Conservation (phyloP, 2,329 filamentous ascomycete genomes). For the Xylaria sp. region DNA sequence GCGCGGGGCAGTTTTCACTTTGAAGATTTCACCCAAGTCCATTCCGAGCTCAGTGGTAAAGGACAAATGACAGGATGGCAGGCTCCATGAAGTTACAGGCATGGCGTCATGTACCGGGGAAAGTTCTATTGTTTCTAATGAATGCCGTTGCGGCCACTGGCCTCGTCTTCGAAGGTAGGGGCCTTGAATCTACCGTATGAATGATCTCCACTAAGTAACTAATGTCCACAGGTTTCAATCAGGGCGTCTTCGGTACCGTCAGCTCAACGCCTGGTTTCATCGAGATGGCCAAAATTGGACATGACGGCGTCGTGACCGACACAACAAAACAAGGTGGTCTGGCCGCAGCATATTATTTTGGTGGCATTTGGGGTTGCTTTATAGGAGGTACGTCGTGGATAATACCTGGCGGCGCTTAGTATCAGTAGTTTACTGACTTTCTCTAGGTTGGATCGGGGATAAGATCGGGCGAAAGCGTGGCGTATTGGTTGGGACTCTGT, state of each 20-base stretch:
- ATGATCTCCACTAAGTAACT: constrained; percentile 16
- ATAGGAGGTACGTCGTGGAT: constrained; percentile 50
- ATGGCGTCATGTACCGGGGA: constrained; percentile 34
- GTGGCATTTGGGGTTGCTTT: constrained; percentile 62
- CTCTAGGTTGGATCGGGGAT: constrained; percentile 59
- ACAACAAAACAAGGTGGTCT: constrained; percentile 63
- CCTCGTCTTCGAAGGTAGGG: constrained; percentile 54
- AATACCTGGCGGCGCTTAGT: not conserved
- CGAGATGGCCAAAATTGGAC: constrained; percentile 58
- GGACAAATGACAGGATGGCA: constrained; percentile 17
- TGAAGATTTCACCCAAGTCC: not conserved
- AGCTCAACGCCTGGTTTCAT: constrained; percentile 57
- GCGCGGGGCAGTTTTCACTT: not conserved
- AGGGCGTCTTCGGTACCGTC: constrained; percentile 65
- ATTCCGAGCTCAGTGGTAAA: constrained; percentile 2
- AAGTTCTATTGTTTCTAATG: constrained; percentile 43
- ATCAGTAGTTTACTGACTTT: constrained; percentile 8
- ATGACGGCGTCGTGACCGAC: constrained; percentile 59
- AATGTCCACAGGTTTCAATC: constrained; percentile 55
- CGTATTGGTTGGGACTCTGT: constrained; percentile 58
- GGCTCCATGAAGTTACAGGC: constrained; percentile 16
- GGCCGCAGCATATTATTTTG: constrained; percentile 64
- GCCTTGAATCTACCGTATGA: not conserved
- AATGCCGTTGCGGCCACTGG: constrained; percentile 48
- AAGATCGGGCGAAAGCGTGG: constrained; percentile 61